A percentile compares a stretch with the other conserved stretches of the same genome.
Conservation (phyloP, 225 moss, liverwort and hornwort species). For the Marchantia polymorpha region DNA sequence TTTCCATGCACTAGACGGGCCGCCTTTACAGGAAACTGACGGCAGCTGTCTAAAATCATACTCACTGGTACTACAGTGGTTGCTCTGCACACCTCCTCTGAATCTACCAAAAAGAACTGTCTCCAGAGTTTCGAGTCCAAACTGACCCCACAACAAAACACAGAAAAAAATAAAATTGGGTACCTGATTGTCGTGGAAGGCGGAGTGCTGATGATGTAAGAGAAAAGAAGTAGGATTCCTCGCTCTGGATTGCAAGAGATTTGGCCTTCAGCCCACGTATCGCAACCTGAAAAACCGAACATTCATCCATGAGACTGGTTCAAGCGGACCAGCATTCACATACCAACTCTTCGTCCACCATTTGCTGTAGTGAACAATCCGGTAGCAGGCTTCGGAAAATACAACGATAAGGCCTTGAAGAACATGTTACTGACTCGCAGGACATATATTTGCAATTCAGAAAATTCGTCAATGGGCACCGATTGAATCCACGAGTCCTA, state of each 20-base stretch:
- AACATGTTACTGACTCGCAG: too few relatives aligned
- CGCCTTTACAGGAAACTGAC: too few relatives aligned
- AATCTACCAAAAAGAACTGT: neutral
- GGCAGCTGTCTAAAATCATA: neutral
- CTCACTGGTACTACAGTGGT: neutral
- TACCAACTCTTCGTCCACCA: neutral
- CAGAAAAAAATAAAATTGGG: too few relatives aligned
- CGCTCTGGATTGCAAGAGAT: neutral
- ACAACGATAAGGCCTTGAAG: too few relatives aligned
- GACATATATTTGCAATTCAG: too few relatives aligned
- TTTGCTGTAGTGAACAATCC: too few relatives aligned
- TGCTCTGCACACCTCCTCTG: neutral
- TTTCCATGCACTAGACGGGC: too few relatives aligned
- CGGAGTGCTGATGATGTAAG: neutral
- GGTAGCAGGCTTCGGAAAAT: too few relatives aligned
- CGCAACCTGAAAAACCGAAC: neutral
- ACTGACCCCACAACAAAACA: neutral
- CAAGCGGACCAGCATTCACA: neutral
- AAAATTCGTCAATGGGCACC: too few relatives aligned
- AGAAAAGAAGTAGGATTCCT: neutral
- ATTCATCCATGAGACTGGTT: neutral
- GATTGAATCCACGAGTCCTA: too few relatives aligned
- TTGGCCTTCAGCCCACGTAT: neutral
- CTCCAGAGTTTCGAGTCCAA: neutral
- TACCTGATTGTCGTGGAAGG: neutral